Percentiles rank a stretch among this genome's conserved stretches.
Conservation (phyloP, 2,329 filamentous ascomycete genomes). For the Diaporthe ampelina region DNA sequence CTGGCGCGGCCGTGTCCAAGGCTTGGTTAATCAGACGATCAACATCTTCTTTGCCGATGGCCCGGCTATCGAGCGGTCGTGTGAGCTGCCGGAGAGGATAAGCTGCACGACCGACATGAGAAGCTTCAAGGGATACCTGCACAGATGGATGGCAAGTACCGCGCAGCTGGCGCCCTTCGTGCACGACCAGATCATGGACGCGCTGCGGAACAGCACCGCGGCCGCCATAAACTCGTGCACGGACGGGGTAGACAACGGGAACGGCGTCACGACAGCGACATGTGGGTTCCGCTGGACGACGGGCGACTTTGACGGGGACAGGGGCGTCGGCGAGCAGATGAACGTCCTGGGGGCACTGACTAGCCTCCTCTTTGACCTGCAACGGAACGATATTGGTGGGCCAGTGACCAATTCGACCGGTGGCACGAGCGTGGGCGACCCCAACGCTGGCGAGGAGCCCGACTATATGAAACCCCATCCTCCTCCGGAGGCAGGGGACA, state of each 20-base stretch:
- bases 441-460: conserved; percentile 47
- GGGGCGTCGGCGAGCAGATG: conserved; percentile 67
- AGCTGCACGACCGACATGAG: conserved; percentile 71
- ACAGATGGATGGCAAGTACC: conserved; percentile 63
- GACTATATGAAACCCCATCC: conserved; percentile 21
- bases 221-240: conserved; percentile 62
- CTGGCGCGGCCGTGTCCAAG: conserved; percentile 66
- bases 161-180: conserved; percentile 64
- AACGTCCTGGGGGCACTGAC: conserved; percentile 64
- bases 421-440: conserved; percentile 55
- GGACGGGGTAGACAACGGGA: conserved; percentile 33
- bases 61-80: conserved; percentile 65
- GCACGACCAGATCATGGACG: conserved; percentile 56
- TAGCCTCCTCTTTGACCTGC: conserved; percentile 55
- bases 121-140: conserved; percentile 70
- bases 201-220: conserved; percentile 60
- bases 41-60: conserved; percentile 51
- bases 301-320: conserved; percentile 60
- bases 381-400: conserved; percentile 33
- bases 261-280: conserved; percentile 55
- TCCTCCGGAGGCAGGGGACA: conserved; percentile 51
- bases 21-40: conserved; percentile 58
- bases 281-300: conserved; percentile 66
- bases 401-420: conserved; percentile 58
- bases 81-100: conserved; percentile 61